phyloP scores from a whole-genome alignment of 345 rosid genomes.

The Moricandia moricandioides region DNA sequence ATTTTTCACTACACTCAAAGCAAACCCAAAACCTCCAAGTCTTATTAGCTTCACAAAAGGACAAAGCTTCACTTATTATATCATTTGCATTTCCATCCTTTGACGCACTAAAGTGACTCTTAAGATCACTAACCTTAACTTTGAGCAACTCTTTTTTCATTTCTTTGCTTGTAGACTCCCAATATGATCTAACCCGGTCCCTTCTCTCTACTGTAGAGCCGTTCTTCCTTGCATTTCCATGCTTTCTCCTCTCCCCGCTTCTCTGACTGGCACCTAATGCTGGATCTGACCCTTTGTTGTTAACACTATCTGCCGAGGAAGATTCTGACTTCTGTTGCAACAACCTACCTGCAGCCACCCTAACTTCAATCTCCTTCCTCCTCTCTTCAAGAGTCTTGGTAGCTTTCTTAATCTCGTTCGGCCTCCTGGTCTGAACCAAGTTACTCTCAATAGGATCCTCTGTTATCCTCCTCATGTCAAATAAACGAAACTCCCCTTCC shows the following conservation, averaged over 20 bases:
- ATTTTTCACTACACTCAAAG: constrained; percentile 61
- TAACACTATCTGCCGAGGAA: constrained; percentile 31
- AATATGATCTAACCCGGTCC: constrained; percentile 62
- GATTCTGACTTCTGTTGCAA: too few species aligned
- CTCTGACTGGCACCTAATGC: constrained; percentile 49
- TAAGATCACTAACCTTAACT: constrained; percentile 59
- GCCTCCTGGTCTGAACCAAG: constrained; percentile 68
- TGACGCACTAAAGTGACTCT: constrained; percentile 51
- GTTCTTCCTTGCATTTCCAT: constrained; percentile 53
- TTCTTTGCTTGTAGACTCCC: constrained; percentile 62
- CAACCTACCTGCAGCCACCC: too few species aligned
- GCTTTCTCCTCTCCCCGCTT: constrained; percentile 71
- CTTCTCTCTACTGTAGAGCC: constrained; percentile 59
- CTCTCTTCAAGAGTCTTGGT: neutral
- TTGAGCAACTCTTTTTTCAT: constrained; percentile 62
- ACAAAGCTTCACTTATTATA: constrained; percentile 63
- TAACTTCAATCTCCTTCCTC: too few species aligned
- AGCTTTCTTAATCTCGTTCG: constrained; percentile 92
- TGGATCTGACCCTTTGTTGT: constrained; percentile 48
- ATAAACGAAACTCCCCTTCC: constrained; percentile 42
- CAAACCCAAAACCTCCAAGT: constrained; percentile 85
- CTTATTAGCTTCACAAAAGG: constrained; percentile 54
- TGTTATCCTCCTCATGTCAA: constrained; percentile 64
- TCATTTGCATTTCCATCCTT: constrained; percentile 60
- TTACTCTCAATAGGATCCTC: constrained; percentile 92